Conservation (phyloP, 164 flowering plant genomes). For the Chimonanthus salicifolius region DNA sequence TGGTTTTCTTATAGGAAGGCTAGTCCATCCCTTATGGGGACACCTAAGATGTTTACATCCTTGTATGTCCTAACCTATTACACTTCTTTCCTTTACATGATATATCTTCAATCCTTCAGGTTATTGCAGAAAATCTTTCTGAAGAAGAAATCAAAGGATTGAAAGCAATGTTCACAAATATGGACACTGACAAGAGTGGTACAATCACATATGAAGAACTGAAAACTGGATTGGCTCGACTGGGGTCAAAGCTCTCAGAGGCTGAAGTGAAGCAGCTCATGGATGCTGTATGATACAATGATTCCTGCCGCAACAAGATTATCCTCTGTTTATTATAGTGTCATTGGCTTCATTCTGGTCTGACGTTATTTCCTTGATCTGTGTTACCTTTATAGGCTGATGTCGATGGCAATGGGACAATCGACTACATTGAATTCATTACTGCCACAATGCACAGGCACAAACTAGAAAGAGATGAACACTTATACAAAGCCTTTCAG, state of each 20-base stretch:
- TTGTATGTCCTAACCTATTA: neutral
- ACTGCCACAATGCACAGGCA: conserved; percentile 94
- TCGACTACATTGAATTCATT: conserved; percentile 86
- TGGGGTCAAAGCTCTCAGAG: conserved; percentile 85
- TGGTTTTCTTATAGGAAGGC: neutral
- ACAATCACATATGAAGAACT: conserved; percentile 88
- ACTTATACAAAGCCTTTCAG: conserved; percentile 76
- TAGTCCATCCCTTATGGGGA: neutral
- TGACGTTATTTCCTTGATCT: conserved; percentile 3
- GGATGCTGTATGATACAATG: conserved; percentile 74
- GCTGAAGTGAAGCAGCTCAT: conserved; percentile 82
- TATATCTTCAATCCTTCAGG: conserved; percentile 28
- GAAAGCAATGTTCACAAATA: conserved; percentile 76
- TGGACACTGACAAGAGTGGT: conserved; percentile 89
- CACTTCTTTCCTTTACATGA: neutral
- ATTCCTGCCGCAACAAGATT: neutral
- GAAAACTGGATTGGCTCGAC: conserved; percentile 72
- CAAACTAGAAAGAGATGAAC: conserved; percentile 78
- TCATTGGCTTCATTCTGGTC: neutral
- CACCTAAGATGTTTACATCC: neutral
- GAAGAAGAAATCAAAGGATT: conserved; percentile 91
- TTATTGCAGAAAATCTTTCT: conserved; percentile 84
- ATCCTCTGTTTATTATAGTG: too few species aligned
- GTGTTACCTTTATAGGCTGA: conserved; percentile 57
- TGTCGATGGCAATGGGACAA: conserved; percentile 87